phyloP scores from a whole-genome alignment of 345 rosid species.

The Brassica rapa region DNA sequence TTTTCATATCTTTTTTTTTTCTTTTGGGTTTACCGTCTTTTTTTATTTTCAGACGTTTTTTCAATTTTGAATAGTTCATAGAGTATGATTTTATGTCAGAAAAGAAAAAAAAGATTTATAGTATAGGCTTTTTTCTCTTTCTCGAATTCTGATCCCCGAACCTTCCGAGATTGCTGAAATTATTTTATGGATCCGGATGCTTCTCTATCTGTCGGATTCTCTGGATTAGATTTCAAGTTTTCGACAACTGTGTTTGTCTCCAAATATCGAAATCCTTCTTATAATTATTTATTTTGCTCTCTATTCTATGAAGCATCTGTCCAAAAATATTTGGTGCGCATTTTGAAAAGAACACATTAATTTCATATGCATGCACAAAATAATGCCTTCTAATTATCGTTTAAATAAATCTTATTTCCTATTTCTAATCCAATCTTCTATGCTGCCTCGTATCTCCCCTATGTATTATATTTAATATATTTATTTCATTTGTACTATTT shows the following conservation, averaged over 20 bases:
- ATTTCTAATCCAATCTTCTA: constrained; percentile 31
- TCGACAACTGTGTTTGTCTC: constrained; percentile 60
- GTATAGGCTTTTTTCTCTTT: constrained; percentile 1
- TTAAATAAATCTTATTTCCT: constrained; percentile 33
- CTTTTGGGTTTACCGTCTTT: neutral
- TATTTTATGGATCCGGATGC: constrained; percentile 48
- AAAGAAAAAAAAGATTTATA: neutral
- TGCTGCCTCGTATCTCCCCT: constrained; percentile 33
- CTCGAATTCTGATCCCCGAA: constrained; percentile 50
- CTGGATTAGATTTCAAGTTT: constrained; percentile 56
- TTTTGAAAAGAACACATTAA: constrained; percentile 42
- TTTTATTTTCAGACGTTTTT: neutral
- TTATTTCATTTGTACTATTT: constrained; percentile 21
- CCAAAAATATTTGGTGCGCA: constrained; percentile 38
- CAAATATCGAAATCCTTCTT: constrained; percentile 4
- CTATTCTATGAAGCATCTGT: constrained; percentile 40
- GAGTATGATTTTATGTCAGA: constrained; percentile 31
- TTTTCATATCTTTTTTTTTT: neutral
- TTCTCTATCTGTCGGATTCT: constrained; percentile 51
- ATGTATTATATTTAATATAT: neutral
- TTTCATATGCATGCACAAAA: constrained; percentile 29
- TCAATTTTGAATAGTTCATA: neutral
- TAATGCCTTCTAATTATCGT: constrained; percentile 32
- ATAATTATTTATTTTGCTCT: constrained; percentile 11
- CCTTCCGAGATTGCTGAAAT: constrained; percentile 48